Evolutionary conservation across 2,329 filamentous ascomycete species (phyloP).

Genomic region (Apiospora sp.): DNA sequence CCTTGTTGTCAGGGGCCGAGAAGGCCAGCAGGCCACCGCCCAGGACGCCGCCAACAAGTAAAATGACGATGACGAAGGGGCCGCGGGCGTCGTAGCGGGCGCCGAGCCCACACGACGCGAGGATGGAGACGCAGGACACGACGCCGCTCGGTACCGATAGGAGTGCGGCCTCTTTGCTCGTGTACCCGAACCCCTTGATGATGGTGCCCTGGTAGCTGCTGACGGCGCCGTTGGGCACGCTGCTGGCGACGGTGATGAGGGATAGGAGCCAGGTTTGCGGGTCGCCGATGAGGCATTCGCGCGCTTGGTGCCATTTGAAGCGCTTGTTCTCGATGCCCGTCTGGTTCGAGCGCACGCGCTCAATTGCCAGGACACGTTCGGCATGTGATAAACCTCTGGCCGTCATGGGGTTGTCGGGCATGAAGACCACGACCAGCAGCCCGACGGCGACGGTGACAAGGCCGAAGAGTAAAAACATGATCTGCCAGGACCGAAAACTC

Average conservation of each 20-base stretch:
- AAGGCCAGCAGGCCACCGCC: slow-evolving; percentile 53
- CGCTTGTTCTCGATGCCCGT: slow-evolving; percentile 41
- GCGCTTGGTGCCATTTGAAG: slow-evolving; percentile 36
- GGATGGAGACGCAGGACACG: slow-evolving; percentile 50
- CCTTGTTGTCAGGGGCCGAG: slow-evolving; percentile 45
- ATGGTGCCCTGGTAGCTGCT: slow-evolving; percentile 52
- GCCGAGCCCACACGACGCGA: slow-evolving; percentile 48
- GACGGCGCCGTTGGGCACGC: slow-evolving; percentile 48
- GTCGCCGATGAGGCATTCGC: slow-evolving; percentile 35
- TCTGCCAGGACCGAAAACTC: slow-evolving; percentile 57
- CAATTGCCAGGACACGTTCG: slow-evolving; percentile 38
- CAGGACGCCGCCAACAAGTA: slow-evolving; percentile 55
- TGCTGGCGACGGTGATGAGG: slow-evolving; percentile 34
- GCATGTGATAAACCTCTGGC: slow-evolving; percentile 33
- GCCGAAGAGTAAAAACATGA: slow-evolving; percentile 56
- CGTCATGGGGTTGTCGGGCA: slow-evolving; percentile 39
- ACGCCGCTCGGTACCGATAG: slow-evolving; percentile 52
- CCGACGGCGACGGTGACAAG: slow-evolving; percentile 39
- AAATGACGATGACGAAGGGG: slow-evolving; percentile 48
- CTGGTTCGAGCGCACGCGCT: slow-evolving; percentile 38
- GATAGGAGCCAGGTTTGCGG: slow-evolving; percentile 37
- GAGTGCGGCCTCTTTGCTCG: slow-evolving; percentile 50
- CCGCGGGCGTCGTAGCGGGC: slow-evolving; percentile 49
- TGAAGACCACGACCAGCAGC: slow-evolving; percentile 33
- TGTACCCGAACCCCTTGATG: slow-evolving; percentile 52